These are phyloP conservation scores for Eimeria maxima DNA, from an alignment of 169 alveolate genomes.

Conservation along the genomic window DNA sequence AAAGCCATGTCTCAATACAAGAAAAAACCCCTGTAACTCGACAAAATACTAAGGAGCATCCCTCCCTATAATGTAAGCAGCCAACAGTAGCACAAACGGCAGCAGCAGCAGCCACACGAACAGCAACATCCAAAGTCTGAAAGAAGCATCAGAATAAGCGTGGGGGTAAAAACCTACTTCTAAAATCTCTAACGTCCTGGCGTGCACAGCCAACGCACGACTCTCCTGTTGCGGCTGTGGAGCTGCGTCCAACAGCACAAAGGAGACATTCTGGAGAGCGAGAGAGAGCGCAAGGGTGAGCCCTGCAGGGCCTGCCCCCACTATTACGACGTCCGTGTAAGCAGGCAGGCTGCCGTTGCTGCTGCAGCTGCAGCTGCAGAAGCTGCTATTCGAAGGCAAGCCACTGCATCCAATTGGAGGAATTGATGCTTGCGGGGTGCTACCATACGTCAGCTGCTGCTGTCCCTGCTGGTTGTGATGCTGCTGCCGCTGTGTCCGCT, in stretches of 20 bases:
- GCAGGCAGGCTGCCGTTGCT: conserved; percentile 24
- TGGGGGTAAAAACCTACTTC: conserved; percentile 7
- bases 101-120: background rate
- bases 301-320: conserved; percentile 82
- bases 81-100: background rate
- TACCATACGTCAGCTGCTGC: background rate
- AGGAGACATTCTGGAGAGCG: conserved; percentile 27
- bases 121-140: background rate
- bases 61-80: background rate
- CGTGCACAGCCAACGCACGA: conserved; percentile 67
- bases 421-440: background rate
- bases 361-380: background rate
- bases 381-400: background rate
- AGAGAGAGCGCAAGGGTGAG: conserved; percentile 72
- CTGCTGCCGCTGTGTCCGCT: background rate
- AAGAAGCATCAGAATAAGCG: no score
- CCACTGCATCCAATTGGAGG: conserved; percentile 13
- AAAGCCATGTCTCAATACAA: no score
- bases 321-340: conserved; percentile 69
- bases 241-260: conserved; percentile 48
- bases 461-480: conserved; percentile 19
- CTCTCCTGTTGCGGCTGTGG: conserved; percentile 12
- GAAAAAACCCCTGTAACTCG: no score
- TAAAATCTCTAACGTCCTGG: conserved; percentile 74
- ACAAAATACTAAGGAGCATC: no score